These are phyloP conservation scores for Albizia julibrissin DNA, from an alignment of 306 rosid species.

Conservation along the genomic window DNA sequence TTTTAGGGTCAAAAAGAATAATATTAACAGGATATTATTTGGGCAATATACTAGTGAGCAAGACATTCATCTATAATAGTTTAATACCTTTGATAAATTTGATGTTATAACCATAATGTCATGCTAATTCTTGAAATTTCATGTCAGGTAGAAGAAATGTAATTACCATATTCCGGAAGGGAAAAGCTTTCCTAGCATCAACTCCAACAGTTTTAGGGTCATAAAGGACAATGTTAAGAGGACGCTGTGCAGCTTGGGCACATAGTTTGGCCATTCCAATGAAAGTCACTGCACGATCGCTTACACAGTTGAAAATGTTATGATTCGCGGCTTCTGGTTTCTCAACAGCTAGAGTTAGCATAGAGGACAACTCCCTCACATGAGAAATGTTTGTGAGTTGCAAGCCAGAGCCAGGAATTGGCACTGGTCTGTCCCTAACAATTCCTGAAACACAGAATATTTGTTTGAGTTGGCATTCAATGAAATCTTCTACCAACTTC, in stretches of 20 bases:
- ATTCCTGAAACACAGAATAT: constrained; percentile 57
- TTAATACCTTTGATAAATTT: not conserved
- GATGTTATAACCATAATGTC: not conserved
- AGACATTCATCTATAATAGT: not conserved
- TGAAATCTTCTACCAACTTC: not conserved
- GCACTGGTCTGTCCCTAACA: constrained; percentile 85
- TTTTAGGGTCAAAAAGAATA: constrained; percentile 88
- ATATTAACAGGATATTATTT: constrained; percentile 53
- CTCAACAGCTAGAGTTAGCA: constrained; percentile 86
- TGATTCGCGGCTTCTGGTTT: constrained; percentile 70
- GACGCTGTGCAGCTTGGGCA: constrained; percentile 87
- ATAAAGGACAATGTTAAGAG: constrained; percentile 74
- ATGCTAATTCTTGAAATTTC: not conserved
- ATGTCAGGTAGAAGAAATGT: constrained; percentile 15
- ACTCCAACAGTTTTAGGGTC: constrained; percentile 85
- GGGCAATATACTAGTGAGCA: not conserved
- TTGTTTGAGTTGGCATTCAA: not conserved
- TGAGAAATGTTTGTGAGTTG: constrained; percentile 86
- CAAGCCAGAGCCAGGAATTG: constrained; percentile 88
- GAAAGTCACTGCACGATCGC: constrained; percentile 87
- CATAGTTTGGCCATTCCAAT: constrained; percentile 89
- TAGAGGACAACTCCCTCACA: constrained; percentile 81
- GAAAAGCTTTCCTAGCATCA: constrained; percentile 94
- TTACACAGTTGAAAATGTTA: constrained; percentile 74
- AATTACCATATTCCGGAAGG: constrained; percentile 76